Conservation (phyloP, 257 asterid genomes). For the Ilex aquifolium region DNA sequence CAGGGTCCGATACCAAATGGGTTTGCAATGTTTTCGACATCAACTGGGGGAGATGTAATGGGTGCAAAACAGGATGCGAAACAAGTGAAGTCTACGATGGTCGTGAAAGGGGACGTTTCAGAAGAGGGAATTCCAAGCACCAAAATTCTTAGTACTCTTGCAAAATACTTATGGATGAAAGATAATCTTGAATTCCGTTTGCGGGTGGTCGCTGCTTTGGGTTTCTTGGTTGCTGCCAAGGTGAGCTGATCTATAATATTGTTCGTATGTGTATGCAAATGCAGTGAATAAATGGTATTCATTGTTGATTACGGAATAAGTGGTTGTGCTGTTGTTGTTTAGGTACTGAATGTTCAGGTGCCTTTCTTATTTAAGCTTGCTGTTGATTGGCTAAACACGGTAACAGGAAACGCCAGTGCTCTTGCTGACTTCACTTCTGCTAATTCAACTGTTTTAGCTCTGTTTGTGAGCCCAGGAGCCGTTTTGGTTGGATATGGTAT, state of each 20-base stretch:
- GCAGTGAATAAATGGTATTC: neutral
- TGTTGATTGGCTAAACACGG: constrained; percentile 83
- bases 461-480: constrained; percentile 87
- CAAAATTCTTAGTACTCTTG: constrained; percentile 59
- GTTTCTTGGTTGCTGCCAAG: constrained; percentile 85
- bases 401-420: constrained; percentile 64
- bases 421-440: constrained; percentile 79
- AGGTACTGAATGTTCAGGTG: constrained; percentile 97
- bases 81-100: constrained; percentile 24
- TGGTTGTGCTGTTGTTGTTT: constrained; percentile 16
- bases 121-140: constrained; percentile 45
- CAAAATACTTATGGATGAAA: constrained; percentile 84
- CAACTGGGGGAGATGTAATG: constrained; percentile 7
- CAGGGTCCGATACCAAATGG: constrained; percentile 48
- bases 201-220: constrained; percentile 79
- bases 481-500: constrained; percentile 88
- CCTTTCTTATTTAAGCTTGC: constrained; percentile 96
- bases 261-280: neutral
- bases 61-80: constrained; percentile 26
- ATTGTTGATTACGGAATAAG: neutral
- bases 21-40: constrained; percentile 54
- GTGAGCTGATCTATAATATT: neutral
- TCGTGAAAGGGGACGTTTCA: constrained; percentile 23
- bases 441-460: constrained; percentile 67
- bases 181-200: constrained; percentile 74